These are phyloP conservation scores for Melaleuca quinquenervia DNA, from an alignment of 345 rosid species.

Conservation along the genomic window DNA sequence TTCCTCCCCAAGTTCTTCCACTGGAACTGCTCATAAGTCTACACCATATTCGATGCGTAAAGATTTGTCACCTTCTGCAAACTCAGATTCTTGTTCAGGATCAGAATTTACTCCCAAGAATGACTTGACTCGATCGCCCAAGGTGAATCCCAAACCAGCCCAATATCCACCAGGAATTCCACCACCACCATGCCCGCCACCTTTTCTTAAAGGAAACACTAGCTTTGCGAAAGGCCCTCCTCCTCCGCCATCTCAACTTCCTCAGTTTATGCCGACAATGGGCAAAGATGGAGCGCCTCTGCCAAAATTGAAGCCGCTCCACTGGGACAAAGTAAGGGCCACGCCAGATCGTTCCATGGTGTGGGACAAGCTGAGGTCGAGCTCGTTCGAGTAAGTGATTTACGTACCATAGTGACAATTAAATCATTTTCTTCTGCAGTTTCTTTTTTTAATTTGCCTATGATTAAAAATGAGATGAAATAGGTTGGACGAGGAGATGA, in stretches of 20 bases:
- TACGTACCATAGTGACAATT: neutral
- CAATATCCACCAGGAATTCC: conserved; percentile 22
- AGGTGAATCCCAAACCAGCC: neutral
- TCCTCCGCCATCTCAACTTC: conserved; percentile 49
- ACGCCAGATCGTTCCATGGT: conserved; percentile 76
- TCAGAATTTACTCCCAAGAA: conserved; percentile 3
- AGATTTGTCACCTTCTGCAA: conserved; percentile 14
- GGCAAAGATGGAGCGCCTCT: conserved; percentile 75
- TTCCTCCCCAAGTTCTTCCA: conserved; percentile 1
- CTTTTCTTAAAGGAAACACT: conserved; percentile 19
- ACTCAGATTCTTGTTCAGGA: conserved; percentile 12
- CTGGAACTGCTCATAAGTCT: conserved; percentile 7
- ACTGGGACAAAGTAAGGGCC: conserved; percentile 99
- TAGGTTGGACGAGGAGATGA: conserved; percentile 99
- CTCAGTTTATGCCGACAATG: conserved; percentile 19
- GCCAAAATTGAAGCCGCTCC: conserved; percentile 93
- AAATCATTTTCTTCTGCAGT: neutral
- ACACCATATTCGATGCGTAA: conserved; percentile 12
- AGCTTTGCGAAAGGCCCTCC: conserved; percentile 49
- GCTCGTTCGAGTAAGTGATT: conserved; percentile 81
- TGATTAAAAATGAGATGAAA: neutral
- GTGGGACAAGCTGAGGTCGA: conserved; percentile 88
- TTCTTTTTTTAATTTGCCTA: neutral
- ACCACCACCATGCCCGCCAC: conserved; percentile 55
- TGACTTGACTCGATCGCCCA: neutral